Base-by-base conservation (phyloP, 2,329 filamentous ascomycete species). In the Ascosphaera apis region DNA sequence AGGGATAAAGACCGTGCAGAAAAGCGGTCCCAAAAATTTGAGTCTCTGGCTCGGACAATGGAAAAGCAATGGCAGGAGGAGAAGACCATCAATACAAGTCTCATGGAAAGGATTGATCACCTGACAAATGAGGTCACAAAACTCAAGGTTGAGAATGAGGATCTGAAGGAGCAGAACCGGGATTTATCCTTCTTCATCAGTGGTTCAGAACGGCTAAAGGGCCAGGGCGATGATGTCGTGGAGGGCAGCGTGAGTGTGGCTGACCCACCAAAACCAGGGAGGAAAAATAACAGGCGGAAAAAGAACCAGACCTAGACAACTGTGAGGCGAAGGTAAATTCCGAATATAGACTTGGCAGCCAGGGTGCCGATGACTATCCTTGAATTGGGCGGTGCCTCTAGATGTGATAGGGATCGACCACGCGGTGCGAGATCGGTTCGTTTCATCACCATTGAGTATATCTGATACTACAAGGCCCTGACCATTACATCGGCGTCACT, bases 111-210 rank as follows among this genome's bases (percentile, higher is more conserved):
- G n/a, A 47, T 95, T 43, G 69, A 74, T 42, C 73, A 79, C 43
- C 54, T 81, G 13, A 62, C 66, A 31, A 62, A 61, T 40, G 65
- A 76, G 50, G 54, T 74, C 1, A 61, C 62, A 17, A 62, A 61
- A 30, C 54, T 78, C 3, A 67, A 67, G 45, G 42, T 52, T 44
- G 41, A 82, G 53, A 76, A 79, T 44, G 65, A 60, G 28, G 82
- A 91, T 44, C 56, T 92, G 31, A 70, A 73, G 43, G 83, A 91
- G 52, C 77, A 83, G 64, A 91, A 92, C 50, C 68, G 78, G 11
- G 86, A 93, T 51, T 52, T 93, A 50, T 73, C 66, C 35, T 84
- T 91, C 65, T 91, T 86, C 48, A 86, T 93, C 40, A 79, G 72
- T 15, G 77, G 80, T 0, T 72, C 78, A 53, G 73, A 88, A 55